Evolutionary conservation across 2,329 filamentous ascomycete genomes (phyloP).

Genomic region (Aspergillus luchuensis): DNA sequence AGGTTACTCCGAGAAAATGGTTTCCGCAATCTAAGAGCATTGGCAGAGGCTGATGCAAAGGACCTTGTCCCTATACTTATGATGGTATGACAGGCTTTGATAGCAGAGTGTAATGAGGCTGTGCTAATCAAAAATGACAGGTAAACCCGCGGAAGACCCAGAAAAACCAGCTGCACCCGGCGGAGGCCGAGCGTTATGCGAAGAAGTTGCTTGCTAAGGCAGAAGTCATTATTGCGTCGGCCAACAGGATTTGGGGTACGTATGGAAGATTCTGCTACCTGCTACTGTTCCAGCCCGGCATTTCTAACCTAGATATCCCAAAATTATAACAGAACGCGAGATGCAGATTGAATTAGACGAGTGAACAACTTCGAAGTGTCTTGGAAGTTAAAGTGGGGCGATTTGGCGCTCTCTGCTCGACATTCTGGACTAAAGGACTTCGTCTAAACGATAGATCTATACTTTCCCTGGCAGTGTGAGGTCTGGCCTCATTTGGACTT

Average conservation of each 20-base stretch:
- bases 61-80: conserved; percentile 72
- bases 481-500: neutral
- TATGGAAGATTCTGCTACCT: neutral
- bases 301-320: conserved; percentile 12
- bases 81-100: conserved; percentile 53
- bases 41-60: conserved; percentile 69
- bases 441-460: neutral
- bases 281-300: neutral
- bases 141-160: conserved; percentile 65
- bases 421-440: neutral
- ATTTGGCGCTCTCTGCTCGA: neutral
- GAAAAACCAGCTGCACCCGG: conserved; percentile 54
- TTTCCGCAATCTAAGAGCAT: conserved; percentile 65
- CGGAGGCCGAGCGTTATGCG: conserved; percentile 61
- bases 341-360: conserved; percentile 41
- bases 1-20: conserved; percentile 75
- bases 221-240: conserved; percentile 67
- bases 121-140: conserved; percentile 37
- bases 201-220: conserved; percentile 69
- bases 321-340: conserved; percentile 34
- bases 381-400: neutral
- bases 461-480: neutral
- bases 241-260: conserved; percentile 67
- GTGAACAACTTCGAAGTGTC: conserved; percentile 13
- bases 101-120: neutral